Percentiles rank a stretch among this genome's conserved stretches.
Conservation (phyloP, 495 filamentous ascomycete genomes). For the Aspergillus carlsbadensis region DNA sequence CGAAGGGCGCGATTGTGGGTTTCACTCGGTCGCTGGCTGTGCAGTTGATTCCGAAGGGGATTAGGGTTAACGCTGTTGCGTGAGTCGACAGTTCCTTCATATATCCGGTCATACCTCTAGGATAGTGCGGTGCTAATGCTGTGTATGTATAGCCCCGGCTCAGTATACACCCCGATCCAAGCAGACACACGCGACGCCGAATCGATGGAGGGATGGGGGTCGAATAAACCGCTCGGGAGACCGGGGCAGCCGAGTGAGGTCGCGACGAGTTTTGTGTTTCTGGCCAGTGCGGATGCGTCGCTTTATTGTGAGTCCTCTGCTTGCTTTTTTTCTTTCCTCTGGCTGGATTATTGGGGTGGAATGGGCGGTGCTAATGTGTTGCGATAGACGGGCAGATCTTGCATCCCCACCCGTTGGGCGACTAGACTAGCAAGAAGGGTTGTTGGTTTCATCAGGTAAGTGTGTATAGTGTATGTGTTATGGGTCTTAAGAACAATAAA, state of each 20-base stretch:
- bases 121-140: neutral
- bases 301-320: slow-evolving; percentile 44
- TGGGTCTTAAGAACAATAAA: too few relatives aligned
- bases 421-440: slow-evolving; percentile 14
- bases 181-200: slow-evolving; percentile 46
- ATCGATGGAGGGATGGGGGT: slow-evolving; percentile 50
- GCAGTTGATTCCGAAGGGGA: slow-evolving; percentile 57
- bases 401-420: slow-evolving; percentile 48
- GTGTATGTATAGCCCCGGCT: slow-evolving; percentile 43
- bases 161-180: slow-evolving; percentile 61
- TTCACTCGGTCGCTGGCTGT: slow-evolving; percentile 58
- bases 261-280: slow-evolving; percentile 61
- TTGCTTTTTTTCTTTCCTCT: neutral
- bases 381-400: slow-evolving; percentile 50
- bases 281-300: slow-evolving; percentile 54
- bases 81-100: too few relatives aligned
- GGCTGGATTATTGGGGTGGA: neutral
- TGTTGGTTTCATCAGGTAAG: too few relatives aligned
- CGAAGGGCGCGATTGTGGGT: slow-evolving; percentile 60
- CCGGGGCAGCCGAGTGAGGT: slow-evolving; percentile 63
- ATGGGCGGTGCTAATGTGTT: neutral
- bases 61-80: slow-evolving; percentile 63
- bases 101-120: too few relatives aligned
- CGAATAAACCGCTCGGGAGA: slow-evolving; percentile 42
- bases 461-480: too few relatives aligned